Conservation (phyloP, 352 stramenopile genomes). For the Phytophthora pini region DNA sequence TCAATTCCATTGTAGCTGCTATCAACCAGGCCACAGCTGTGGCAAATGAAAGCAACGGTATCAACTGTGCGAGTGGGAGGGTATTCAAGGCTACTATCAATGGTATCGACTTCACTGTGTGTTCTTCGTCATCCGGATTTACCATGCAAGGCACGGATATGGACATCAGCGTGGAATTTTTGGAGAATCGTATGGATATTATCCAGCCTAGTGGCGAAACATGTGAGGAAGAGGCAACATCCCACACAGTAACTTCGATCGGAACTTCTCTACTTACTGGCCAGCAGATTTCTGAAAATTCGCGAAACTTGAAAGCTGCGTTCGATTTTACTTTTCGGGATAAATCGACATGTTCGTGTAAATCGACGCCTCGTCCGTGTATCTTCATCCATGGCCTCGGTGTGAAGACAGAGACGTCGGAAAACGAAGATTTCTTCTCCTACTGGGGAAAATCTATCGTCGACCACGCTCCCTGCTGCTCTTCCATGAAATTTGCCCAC, state of each 20-base stretch:
- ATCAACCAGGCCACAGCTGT: constrained; percentile 15
- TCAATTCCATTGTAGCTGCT: constrained; percentile 15
- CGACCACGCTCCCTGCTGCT: constrained; percentile 24
- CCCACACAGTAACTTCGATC: constrained; percentile 10
- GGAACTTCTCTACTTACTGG: constrained; percentile 19
- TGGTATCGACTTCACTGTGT: constrained; percentile 8
- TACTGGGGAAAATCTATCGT: constrained; percentile 30
- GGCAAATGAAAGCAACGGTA: constrained; percentile 1
- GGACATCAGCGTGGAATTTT: constrained; percentile 19
- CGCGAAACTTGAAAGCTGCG: constrained; percentile 15
- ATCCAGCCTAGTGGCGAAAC: neutral
- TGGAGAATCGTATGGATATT: constrained; percentile 2
- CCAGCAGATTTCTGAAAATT: neutral
- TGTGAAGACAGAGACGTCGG: constrained; percentile 9
- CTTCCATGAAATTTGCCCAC: constrained; percentile 22
- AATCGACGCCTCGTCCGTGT: constrained; percentile 25
- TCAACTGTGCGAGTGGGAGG: neutral
- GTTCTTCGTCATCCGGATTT: constrained; percentile 19
- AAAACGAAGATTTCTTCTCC: constrained; percentile 18
- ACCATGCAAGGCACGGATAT: constrained; percentile 21
- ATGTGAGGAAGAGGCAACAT: neutral
- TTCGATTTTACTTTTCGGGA: constrained; percentile 25
- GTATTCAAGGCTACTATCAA: constrained; percentile 20
- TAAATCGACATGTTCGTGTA: constrained; percentile 19
- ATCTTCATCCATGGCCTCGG: constrained; percentile 31